Conservation (phyloP, 345 rosid genomes). For the Camelina laxa region DNA sequence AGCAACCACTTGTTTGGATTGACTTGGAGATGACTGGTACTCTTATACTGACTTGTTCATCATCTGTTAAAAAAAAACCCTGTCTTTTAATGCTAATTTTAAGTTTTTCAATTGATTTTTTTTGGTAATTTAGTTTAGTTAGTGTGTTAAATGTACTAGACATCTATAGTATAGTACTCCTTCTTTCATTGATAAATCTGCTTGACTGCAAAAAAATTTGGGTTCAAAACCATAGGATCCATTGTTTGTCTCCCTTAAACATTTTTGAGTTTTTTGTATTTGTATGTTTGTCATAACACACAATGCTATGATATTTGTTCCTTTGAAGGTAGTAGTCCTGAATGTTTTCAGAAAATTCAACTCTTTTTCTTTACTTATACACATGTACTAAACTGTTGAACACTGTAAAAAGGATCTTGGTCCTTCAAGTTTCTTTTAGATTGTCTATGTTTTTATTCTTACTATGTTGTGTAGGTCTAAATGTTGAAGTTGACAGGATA, state of each 20-base stretch:
- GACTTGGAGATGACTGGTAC: conserved; percentile 97
- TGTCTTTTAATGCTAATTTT: neutral
- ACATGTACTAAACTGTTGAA: neutral
- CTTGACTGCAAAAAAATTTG: neutral
- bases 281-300: neutral
- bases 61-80: neutral
- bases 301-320: neutral
- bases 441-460: conserved; percentile 21
- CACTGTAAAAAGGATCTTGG: neutral
- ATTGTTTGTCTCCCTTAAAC: neutral
- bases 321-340: neutral
- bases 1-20: conserved; percentile 90
- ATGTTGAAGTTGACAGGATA: conserved; percentile 79
- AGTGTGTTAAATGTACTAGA: neutral
- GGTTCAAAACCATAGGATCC: neutral
- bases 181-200: neutral
- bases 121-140: neutral
- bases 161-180: neutral
- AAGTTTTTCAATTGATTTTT: neutral
- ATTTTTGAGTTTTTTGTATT: neutral
- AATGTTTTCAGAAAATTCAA: neutral
- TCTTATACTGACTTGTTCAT: neutral
- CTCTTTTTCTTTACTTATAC: neutral
- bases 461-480: conserved; percentile 61
- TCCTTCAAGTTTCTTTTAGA: neutral